These are phyloP conservation scores for Fusarium xyrophilum DNA, from an alignment of 2,329 filamentous ascomycete genomes.

Conservation along the genomic window DNA sequence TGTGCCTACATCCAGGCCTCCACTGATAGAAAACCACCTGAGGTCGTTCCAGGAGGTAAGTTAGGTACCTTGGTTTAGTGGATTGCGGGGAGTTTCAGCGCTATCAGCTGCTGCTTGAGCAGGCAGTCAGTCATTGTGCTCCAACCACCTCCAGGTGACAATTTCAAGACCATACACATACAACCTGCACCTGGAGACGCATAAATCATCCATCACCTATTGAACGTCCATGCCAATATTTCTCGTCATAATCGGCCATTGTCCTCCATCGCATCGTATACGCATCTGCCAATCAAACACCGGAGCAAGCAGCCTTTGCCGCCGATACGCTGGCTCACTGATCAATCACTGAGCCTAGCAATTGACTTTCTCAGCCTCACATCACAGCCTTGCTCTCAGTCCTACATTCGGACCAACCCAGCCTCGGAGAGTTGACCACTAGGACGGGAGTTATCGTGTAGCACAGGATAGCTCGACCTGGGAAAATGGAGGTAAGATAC, in stretches of 20 bases:
- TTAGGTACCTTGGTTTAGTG: conserved; percentile 1
- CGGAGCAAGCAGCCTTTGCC: not conserved
- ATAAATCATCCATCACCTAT: not conserved
- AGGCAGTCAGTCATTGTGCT: conserved; percentile 1
- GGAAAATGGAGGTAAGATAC: conserved; percentile 34
- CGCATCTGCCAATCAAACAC: not conserved
- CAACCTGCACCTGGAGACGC: conserved; percentile 3
- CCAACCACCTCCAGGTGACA: conserved; percentile 6
- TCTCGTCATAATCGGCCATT: not conserved
- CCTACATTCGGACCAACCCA: not conserved
- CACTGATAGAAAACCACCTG: not conserved
- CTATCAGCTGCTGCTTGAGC: conserved; percentile 1
- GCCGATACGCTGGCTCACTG: not conserved
- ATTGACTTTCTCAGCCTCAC: conserved; percentile 24
- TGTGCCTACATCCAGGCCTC: not conserved
- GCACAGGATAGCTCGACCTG: not conserved
- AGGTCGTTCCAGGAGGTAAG: not conserved
- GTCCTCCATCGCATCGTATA: not conserved
- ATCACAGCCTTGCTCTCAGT: conserved; percentile 18
- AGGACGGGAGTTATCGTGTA: conserved; percentile 9
- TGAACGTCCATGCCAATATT: not conserved
- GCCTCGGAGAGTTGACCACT: conserved; percentile 8
- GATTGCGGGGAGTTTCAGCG: conserved; percentile 10
- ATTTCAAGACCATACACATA: not conserved
- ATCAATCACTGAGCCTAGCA: conserved; percentile 14